Conservation (phyloP, 208 protist genomes). For the Naegleria lovaniensis region DNA sequence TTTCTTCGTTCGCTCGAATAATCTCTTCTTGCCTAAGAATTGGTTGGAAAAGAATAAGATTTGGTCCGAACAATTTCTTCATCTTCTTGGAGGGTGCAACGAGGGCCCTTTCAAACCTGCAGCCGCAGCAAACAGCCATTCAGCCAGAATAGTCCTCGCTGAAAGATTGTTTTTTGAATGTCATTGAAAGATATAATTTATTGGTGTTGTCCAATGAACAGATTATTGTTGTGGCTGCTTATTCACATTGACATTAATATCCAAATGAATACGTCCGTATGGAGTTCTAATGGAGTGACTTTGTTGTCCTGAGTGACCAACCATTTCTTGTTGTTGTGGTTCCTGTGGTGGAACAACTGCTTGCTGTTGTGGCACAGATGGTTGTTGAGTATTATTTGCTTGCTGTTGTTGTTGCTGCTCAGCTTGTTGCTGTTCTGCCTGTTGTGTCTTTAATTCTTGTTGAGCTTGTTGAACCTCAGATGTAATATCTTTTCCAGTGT, state of each 20-base stretch:
- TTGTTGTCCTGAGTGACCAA: too few relatives aligned
- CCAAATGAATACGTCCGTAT: neutral
- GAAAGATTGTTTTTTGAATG: too few relatives aligned
- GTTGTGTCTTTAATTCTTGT: neutral
- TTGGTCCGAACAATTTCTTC: too few relatives aligned
- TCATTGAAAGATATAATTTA: too few relatives aligned
- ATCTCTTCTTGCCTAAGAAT: too few relatives aligned
- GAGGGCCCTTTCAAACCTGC: too few relatives aligned
- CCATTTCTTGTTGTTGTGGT: neutral
- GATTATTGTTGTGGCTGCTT: neutral
- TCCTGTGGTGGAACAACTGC: neutral
- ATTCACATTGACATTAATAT: neutral
- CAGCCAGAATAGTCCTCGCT: too few relatives aligned
- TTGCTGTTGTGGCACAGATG: neutral
- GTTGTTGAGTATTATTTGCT: neutral
- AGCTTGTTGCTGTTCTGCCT: neutral
- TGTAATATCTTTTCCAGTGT: neutral
- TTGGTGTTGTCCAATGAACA: too few relatives aligned
- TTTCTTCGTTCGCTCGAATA: too few relatives aligned
- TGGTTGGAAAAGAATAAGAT: too few relatives aligned
- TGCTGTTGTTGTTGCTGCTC: neutral
- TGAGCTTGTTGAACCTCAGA: neutral
- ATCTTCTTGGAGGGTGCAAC: too few relatives aligned
- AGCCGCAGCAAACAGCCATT: too few relatives aligned
- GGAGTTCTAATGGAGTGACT: neutral